These are phyloP conservation scores for Dryadomyces quercivorus DNA, from an alignment of 2,329 filamentous ascomycete genomes.

Conservation along the genomic window DNA sequence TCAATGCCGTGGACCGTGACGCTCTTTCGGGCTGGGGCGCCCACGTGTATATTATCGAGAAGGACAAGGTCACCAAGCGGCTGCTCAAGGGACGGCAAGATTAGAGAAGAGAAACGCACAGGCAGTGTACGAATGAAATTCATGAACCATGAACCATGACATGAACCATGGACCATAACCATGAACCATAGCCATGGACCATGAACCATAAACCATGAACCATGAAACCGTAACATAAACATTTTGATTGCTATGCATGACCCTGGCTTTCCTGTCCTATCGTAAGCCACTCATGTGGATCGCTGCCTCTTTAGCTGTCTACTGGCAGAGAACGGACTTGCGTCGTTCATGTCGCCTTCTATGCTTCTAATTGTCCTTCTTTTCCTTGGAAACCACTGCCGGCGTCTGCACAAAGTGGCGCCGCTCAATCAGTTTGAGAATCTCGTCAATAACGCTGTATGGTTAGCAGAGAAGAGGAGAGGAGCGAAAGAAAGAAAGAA, in stretches of 20 bases:
- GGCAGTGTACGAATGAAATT: background rate
- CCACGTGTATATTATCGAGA: slow-evolving; percentile 98
- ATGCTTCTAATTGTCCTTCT: slow-evolving; percentile 38
- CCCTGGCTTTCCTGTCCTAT: no score
- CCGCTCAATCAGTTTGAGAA: slow-evolving; percentile 68
- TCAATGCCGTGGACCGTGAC: slow-evolving; percentile 94
- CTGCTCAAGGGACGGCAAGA: slow-evolving; percentile 97
- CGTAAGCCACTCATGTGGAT: background rate
- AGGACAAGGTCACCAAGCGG: slow-evolving; percentile 98
- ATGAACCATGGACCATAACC: no score
- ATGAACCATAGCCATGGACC: no score
- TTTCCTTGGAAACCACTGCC: slow-evolving; percentile 26
- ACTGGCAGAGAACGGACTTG: background rate
- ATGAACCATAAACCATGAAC: no score
- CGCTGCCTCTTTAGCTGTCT: background rate
- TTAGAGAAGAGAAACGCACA: slow-evolving; percentile 29
- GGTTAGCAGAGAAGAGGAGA: background rate
- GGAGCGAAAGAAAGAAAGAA: background rate
- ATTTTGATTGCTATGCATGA: no score
- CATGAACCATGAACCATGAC: no score
- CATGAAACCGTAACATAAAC: background rate
- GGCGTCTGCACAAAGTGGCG: slow-evolving; percentile 47
- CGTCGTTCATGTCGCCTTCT: background rate
- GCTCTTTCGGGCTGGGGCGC: slow-evolving; percentile 96
- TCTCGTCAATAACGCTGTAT: slow-evolving; percentile 64